Percentiles rank a stretch among this genome's conserved stretches.
Conservation (phyloP, 139 green algal species). For the Diplosphaera chodatii region DNA sequence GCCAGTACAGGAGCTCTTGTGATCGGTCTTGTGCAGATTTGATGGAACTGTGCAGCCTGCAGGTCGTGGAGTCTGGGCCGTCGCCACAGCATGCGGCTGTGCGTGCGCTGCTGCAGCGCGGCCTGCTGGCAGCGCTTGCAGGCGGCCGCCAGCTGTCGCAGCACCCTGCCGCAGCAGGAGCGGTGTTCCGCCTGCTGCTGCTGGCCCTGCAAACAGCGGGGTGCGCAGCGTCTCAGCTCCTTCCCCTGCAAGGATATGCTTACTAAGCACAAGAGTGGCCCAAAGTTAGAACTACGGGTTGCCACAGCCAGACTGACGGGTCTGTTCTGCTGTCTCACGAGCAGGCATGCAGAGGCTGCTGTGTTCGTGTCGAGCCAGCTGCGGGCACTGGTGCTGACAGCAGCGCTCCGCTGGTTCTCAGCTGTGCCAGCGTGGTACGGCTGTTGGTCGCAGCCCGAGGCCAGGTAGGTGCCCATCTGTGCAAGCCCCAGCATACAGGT, state of each 20-base stretch:
- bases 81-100: no score
- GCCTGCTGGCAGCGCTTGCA: slow-evolving; percentile 43
- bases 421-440: slow-evolving; percentile 26
- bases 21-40: no score
- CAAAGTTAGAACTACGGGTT: no score
- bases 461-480: no score
- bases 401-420: slow-evolving; percentile 28
- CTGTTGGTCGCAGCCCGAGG: slow-evolving; percentile 8
- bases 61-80: neutral
- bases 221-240: no score
- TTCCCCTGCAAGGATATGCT: no score
- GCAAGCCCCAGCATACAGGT: no score
- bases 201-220: slow-evolving; percentile 27
- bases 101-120: neutral
- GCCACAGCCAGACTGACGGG: no score
- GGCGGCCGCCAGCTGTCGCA: slow-evolving; percentile 25
- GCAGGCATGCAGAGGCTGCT: neutral
- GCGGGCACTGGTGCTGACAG: slow-evolving; percentile 23
- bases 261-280: no score
- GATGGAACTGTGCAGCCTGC: no score
- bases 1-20: no score
- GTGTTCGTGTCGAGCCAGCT: slow-evolving; percentile 12
- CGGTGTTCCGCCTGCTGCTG: slow-evolving; percentile 53
- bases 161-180: slow-evolving; percentile 49
- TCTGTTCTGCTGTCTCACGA: no score